Conservation (phyloP, 371 early-diverging fungal genomes). For the Amoeboaphelidium protococcarum region DNA sequence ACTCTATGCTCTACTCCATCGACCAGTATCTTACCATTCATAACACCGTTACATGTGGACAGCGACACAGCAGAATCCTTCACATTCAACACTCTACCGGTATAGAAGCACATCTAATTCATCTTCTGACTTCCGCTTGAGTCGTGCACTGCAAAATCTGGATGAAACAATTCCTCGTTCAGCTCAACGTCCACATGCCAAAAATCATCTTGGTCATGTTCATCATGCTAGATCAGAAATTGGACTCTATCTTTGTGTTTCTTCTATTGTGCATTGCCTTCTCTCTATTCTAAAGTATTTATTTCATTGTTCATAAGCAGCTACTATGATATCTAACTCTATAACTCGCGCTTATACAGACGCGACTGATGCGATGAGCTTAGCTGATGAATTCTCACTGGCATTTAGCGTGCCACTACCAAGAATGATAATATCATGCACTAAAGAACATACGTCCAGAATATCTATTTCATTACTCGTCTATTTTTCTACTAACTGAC, state of each 20-base stretch:
- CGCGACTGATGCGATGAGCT: too few relatives aligned
- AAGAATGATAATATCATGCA: too few relatives aligned
- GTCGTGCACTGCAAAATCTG: neutral
- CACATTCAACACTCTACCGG: neutral
- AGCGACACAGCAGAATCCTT: neutral
- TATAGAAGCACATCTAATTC: neutral
- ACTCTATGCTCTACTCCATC: neutral
- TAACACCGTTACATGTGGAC: neutral
- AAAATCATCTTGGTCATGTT: neutral
- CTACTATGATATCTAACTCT: too few relatives aligned
- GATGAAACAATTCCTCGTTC: neutral
- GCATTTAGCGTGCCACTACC: too few relatives aligned
- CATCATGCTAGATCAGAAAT: neutral
- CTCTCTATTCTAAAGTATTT: neutral
- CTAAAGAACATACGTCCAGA: too few relatives aligned
- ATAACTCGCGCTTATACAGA: too few relatives aligned
- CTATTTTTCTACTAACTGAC: too few relatives aligned
- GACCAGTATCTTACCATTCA: neutral
- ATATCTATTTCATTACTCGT: too few relatives aligned
- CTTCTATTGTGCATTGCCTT: neutral
- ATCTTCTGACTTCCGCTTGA: neutral
- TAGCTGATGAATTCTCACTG: too few relatives aligned
- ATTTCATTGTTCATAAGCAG: too few relatives aligned
- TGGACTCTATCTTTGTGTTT: neutral
- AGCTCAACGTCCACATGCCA: neutral